Evolutionary conservation across 345 rosid species (phyloP), one percentile per base, ranked within the genome.

Genomic region (Mallotus nudiflorus): DNA sequence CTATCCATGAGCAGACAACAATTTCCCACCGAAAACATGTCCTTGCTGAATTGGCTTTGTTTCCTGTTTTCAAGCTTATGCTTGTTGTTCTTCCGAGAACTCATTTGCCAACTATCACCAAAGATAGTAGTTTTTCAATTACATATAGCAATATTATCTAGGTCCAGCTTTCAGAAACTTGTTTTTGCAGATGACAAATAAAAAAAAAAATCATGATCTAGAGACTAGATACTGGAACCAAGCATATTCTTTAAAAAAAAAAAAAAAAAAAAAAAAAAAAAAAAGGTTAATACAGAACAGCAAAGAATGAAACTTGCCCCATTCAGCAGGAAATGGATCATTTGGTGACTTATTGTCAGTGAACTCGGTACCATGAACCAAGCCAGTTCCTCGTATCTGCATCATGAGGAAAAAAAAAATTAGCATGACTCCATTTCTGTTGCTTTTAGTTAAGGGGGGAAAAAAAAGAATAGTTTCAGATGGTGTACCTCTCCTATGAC

Each of bases 321-420:
- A 95, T 84, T 90, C 99, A 70, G 92, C 69, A 77, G 98, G 98
- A 78, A 95, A 95, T 6, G 86, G 96, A 66, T 88, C 88, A 65
- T 86, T 86, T 0, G 97, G 99, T 0, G 99, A 95, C 80, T 95
- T 95, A 31, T 90, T 90, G 87, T 89, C 89, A 0, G 74, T 11
- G 73, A 92, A 95, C 81, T 92, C 98, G n/a, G 96, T 95, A 24
- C 87, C 96, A 24, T 86, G 94, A 77, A 95, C 87, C 85, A 95
- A 85, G 69, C 98, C 98, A 2, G 91, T 88, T 69, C 98, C 99
- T 45, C 98, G 81, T 50, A 92, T 90, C 99, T 90, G 89, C 73
- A 70, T 56, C 80, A 72, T 40, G 61, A 75, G 50, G 49, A 9
- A 51, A 25, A 71, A 13, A 51, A 25, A 72, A 31, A 42, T 64